phyloP scores from a whole-genome alignment of 768 basidiomycete genomes.

The Lactarius deliciosus region DNA sequence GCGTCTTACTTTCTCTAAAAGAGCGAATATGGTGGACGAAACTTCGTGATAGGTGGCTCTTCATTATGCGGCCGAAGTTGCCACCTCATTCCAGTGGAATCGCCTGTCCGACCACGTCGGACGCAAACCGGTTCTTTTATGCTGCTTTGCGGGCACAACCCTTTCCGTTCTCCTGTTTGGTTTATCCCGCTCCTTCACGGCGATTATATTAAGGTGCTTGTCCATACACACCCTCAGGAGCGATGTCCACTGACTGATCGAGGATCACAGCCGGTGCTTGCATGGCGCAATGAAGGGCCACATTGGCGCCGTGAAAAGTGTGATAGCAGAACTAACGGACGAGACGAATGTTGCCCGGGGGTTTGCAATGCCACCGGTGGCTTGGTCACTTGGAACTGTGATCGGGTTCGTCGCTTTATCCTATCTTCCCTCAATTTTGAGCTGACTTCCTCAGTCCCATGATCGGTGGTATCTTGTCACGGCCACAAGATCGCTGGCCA shows the following conservation, averaged over 20 bases:
- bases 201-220: neutral
- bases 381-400: neutral
- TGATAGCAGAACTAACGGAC: neutral
- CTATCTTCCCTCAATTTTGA: neutral
- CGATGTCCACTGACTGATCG: neutral
- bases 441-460: conserved; percentile 15
- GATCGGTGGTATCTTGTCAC: conserved; percentile 30
- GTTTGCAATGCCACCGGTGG: neutral
- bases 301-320: neutral
- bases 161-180: neutral
- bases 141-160: neutral
- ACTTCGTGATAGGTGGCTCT: neutral
- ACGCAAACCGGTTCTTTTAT: neutral
- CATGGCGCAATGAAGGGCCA: neutral
- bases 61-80: neutral
- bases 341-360: neutral
- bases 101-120: neutral
- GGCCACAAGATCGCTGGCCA: conserved; percentile 29
- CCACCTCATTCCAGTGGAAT: neutral
- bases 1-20: neutral
- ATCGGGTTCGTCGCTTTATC: conserved; percentile 18
- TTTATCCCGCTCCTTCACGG: neutral
- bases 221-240: neutral
- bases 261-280: neutral
- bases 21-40: neutral